These are phyloP conservation scores for Ceratocystis diversiconidia DNA, from an alignment of 2,329 filamentous ascomycete genomes.

Conservation along the genomic window DNA sequence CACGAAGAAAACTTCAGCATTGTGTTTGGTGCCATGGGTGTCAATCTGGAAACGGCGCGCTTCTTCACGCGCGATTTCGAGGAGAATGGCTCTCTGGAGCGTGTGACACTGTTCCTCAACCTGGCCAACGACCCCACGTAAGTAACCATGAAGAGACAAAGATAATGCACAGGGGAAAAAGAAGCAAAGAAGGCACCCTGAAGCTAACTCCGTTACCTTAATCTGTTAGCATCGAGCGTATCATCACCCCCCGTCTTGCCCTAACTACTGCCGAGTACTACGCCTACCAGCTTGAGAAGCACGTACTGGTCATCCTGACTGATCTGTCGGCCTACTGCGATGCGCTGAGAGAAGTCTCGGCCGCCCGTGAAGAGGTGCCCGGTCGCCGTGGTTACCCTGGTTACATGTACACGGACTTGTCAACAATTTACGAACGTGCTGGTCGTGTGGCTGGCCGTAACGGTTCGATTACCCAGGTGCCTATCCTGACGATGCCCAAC, in stretches of 20 bases:
- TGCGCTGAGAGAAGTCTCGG: constrained; percentile 94
- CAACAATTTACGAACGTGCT: constrained; percentile 97
- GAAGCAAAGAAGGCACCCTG: background rate
- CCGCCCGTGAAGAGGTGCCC: constrained; percentile 94
- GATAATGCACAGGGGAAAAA: background rate
- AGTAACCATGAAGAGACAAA: constrained; percentile 26
- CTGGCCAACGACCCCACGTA: constrained; percentile 97
- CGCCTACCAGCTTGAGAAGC: constrained; percentile 98
- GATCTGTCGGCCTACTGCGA: constrained; percentile 98
- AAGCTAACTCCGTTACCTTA: background rate
- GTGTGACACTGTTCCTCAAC: constrained; percentile 94
- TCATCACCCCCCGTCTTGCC: constrained; percentile 95
- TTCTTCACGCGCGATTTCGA: constrained; percentile 99
- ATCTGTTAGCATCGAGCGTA: constrained; percentile 74
- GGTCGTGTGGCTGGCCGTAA: constrained; percentile 94
- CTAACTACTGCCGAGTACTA: constrained; percentile 99
- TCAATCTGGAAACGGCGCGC: constrained; percentile 95
- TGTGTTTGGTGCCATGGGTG: constrained; percentile 99
- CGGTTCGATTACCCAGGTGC: constrained; percentile 97
- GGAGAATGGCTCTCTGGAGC: constrained; percentile 97
- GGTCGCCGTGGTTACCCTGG: constrained; percentile 98
- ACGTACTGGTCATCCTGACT: constrained; percentile 96
- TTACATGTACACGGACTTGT: constrained; percentile 99
- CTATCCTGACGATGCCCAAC: constrained; percentile 98
- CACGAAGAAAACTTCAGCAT: constrained; percentile 99